phyloP scores from a whole-genome alignment of 257 asterid species.

The Nyctanthes arbortristis region DNA sequence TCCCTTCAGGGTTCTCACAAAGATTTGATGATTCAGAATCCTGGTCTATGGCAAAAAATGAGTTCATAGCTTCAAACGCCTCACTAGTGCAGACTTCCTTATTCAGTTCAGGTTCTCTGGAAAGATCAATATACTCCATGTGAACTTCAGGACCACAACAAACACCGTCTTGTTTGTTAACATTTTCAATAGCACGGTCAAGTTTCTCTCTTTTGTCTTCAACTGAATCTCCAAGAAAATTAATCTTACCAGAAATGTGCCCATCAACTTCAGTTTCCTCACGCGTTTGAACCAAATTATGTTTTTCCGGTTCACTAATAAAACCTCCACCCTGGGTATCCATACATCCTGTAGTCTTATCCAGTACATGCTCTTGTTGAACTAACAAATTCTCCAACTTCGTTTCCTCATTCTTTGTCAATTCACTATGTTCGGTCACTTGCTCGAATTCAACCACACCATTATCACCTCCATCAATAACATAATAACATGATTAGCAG shows the following conservation, averaged over 20 bases:
- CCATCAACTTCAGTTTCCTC: slow-evolving; percentile 21
- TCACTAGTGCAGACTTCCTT: slow-evolving; percentile 33
- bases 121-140: slow-evolving; percentile 36
- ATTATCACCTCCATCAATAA: slow-evolving; percentile 24
- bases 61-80: slow-evolving; percentile 43
- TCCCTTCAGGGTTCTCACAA: slow-evolving; percentile 28
- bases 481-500: slow-evolving; percentile 14
- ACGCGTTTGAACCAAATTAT: slow-evolving; percentile 20
- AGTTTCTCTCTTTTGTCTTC: slow-evolving; percentile 32
- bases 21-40: slow-evolving; percentile 37
- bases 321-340: slow-evolving; percentile 18
- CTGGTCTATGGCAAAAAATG: slow-evolving; percentile 44
- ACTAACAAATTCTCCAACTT: slow-evolving; percentile 30
- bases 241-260: slow-evolving; percentile 26
- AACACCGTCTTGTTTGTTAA: slow-evolving; percentile 27
- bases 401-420: slow-evolving; percentile 21
- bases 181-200: slow-evolving; percentile 26
- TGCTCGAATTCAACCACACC: slow-evolving; percentile 30
- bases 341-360: slow-evolving; percentile 25
- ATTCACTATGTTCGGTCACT: slow-evolving; percentile 23
- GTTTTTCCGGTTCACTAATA: slow-evolving; percentile 23
- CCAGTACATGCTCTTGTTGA: slow-evolving; percentile 27
- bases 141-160: slow-evolving; percentile 19
- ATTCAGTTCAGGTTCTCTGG: slow-evolving; percentile 30
- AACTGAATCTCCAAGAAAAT: slow-evolving; percentile 23